Base-by-base conservation (phyloP, 306 rosid species). In the Hippophae tibetana region DNA sequence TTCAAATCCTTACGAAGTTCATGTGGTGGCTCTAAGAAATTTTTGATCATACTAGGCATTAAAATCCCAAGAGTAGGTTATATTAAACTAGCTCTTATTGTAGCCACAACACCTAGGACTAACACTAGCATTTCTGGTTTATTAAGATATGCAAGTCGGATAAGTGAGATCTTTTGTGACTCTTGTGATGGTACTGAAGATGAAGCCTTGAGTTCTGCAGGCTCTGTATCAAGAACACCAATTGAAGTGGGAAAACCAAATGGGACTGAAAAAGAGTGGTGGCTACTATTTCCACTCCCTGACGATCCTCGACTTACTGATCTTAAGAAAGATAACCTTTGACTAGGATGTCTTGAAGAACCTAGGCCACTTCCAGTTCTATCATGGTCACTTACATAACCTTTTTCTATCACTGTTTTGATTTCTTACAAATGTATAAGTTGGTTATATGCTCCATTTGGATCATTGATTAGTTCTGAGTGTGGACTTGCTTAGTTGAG, bases 51-150 rank as follows among this genome's bases (percentile, higher is more conserved):
- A 25, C 62, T 52, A 7, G 84, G 78, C 13, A 79, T 10, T 43
- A 85, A 48, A 57, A 83, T 51, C 58, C 90, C 94, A 13, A 70
- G 56, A 53, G 60, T 10, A 14, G 94, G 94, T 31, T 71, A 66
- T 62, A 81, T 10, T 18, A 71, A 27, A 6, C 94, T 94, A 64
- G 56, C 75, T 70, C 54, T 58, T 13, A 65, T 68, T 43, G 96
- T 90, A 58, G 81, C 88, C 48, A 82, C 23, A 41, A 76, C 60
- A 25, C 90, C 96, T 41, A 79, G 47, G 13, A 82, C 60, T 55
- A 88, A 69, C 12, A 69, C 58, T 54, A 79, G 90, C 72, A 83
- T 71, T 77, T 88, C 96, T 10, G 90, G 88, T 70, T 82, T 88
- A 78, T 88, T 88, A 61, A 88, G 88, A 71, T 56, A 69, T 8